Evolutionary conservation across 768 basidiomycete species (phyloP).

Genomic region (Boletellus sp.): DNA sequence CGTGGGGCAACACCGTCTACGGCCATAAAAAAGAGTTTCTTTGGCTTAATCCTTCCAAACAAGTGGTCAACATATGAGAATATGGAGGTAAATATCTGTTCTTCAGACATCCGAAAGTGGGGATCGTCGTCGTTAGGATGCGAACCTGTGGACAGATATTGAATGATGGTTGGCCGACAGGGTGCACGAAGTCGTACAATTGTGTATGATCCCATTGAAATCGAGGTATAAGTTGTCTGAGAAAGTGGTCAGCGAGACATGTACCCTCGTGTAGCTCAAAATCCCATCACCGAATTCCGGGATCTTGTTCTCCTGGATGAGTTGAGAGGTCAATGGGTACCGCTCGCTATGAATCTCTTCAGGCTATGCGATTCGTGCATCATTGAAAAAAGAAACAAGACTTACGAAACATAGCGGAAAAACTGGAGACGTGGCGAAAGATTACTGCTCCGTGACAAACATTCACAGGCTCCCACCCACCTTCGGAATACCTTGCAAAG

Average conservation of each 20-base stretch:
- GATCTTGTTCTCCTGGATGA: slow-evolving; percentile 98
- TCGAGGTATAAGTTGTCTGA: slow-evolving; percentile 89
- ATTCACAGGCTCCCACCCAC: slow-evolving; percentile 32
- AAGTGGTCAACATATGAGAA: slow-evolving; percentile 96
- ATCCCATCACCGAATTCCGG: slow-evolving; percentile 82
- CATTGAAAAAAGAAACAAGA: slow-evolving; percentile 2
- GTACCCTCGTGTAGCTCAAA: neutral
- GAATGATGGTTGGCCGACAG: neutral
- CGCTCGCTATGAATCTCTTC: slow-evolving; percentile 62
- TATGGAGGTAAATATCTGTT: slow-evolving; percentile 95
- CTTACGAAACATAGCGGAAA: slow-evolving; percentile 94
- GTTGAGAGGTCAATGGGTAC: slow-evolving; percentile 95
- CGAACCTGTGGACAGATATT: slow-evolving; percentile 49
- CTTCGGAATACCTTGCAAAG: slow-evolving; percentile 57
- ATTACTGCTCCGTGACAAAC: slow-evolving; percentile 7
- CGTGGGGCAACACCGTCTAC: slow-evolving; percentile 98
- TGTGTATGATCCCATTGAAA: slow-evolving; percentile 92
- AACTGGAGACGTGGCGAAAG: slow-evolving; percentile 49
- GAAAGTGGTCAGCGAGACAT: slow-evolving; percentile 11
- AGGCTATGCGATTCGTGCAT: slow-evolving; percentile 2
- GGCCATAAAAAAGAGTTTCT: slow-evolving; percentile 98
- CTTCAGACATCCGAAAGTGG: slow-evolving; percentile 92
- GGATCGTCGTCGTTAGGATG: slow-evolving; percentile 97
- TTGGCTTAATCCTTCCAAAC: slow-evolving; percentile 95
- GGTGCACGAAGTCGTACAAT: slow-evolving; percentile 41